phyloP scores from a whole-genome alignment of 345 rosid genomes.

The Rhodamnia argentea region DNA sequence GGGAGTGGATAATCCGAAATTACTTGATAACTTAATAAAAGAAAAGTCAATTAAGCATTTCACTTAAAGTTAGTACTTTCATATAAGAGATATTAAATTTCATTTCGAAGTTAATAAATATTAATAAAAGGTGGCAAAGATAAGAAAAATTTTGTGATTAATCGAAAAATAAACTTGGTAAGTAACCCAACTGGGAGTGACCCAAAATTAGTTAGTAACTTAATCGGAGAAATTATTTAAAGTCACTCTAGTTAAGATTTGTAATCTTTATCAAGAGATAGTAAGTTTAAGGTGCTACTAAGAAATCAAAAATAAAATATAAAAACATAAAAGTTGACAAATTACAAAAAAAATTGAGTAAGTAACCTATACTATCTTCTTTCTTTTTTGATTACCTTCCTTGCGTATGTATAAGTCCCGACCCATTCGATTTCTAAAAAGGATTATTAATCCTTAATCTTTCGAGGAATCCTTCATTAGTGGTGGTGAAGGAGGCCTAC shows the following conservation, averaged over 20 bases:
- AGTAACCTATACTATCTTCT: not conserved
- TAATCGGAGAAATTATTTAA: not conserved
- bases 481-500: too few relatives aligned
- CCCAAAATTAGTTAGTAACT: not conserved
- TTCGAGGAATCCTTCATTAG: too few relatives aligned
- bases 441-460: too few relatives aligned
- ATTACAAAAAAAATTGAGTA: not conserved
- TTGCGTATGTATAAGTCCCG: too few relatives aligned
- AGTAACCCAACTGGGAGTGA: not conserved
- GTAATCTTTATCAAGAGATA: not conserved
- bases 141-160: not conserved
- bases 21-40: not conserved
- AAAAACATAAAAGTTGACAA: not conserved
- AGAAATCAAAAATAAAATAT: not conserved
- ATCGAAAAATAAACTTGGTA: not conserved
- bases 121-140: not conserved
- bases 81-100: not conserved
- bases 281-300: not conserved
- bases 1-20: not conserved
- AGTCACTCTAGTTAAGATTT: not conserved
- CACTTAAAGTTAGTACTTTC: not conserved
- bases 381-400: too few relatives aligned
- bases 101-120: not conserved
- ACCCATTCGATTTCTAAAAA: too few relatives aligned
- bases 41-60: not conserved